Conservation (phyloP, 805 yeast species). For the Debaryomyces prosopidis region DNA sequence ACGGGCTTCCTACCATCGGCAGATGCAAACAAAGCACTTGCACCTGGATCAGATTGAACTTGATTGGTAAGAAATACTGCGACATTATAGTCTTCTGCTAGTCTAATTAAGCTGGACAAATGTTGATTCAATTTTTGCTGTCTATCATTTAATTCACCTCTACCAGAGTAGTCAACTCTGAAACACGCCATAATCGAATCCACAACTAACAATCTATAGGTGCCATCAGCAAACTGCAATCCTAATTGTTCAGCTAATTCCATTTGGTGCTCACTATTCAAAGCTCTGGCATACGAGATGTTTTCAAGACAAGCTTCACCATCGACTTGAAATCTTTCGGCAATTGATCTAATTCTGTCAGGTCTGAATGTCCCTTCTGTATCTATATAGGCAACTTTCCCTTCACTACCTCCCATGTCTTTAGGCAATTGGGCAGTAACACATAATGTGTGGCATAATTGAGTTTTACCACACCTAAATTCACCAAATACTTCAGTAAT, state of each 20-base stretch:
- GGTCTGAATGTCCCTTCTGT: conserved; percentile 19
- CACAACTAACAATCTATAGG: conserved; percentile 12
- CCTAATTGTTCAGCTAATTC: conserved; percentile 16
- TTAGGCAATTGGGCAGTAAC: conserved; percentile 16
- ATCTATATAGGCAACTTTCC: conserved; percentile 16
- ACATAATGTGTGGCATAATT: conserved; percentile 17
- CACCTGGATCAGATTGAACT: conserved; percentile 18
- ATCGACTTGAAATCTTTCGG: conserved; percentile 16
- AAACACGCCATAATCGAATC: conserved; percentile 17
- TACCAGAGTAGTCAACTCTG: conserved; percentile 15
- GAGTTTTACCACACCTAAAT: conserved; percentile 18
- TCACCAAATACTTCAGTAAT: conserved; percentile 19
- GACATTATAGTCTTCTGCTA: conserved; percentile 16
- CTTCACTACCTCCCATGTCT: conserved; percentile 18
- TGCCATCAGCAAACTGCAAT: conserved; percentile 12
- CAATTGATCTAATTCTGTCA: conserved; percentile 15
- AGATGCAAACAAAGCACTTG: conserved; percentile 15
- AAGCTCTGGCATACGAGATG: conserved; percentile 16
- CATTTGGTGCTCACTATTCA: conserved; percentile 16
- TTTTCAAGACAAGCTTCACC: conserved; percentile 15
- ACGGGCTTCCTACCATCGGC: conserved; percentile 17
- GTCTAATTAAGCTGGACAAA: conserved; percentile 10
- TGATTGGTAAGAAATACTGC: conserved; percentile 17
- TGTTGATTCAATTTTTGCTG: conserved; percentile 18
- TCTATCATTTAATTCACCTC: conserved; percentile 17